Percentiles rank a stretch among this genome's conserved stretches.
phyloP scores from a whole-genome alignment of 352 stramenopile species.

The Phytopythium oedochilum region DNA sequence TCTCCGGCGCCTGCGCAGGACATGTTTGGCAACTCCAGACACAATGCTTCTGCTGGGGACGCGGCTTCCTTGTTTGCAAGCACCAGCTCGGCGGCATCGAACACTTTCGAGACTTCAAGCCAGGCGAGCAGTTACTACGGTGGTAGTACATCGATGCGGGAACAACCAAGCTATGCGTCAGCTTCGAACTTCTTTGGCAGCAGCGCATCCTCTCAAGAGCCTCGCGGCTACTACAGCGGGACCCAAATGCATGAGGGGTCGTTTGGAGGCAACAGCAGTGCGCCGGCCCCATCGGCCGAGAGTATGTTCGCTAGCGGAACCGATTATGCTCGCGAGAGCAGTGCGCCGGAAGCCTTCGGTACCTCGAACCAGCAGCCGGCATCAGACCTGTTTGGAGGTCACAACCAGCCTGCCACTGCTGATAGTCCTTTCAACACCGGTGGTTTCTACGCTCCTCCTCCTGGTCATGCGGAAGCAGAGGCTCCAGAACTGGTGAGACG shows the following conservation, averaged over 20 bases:
- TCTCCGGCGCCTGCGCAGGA: not conserved
- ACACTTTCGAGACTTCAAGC: constrained; percentile 1
- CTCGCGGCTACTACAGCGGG: not conserved
- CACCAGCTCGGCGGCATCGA: not conserved
- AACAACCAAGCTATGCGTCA: not conserved
- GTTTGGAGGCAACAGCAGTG: not conserved
- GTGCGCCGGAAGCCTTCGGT: not conserved
- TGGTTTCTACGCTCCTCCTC: not conserved
- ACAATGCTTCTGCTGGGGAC: not conserved
- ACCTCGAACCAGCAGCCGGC: not conserved
- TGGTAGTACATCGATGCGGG: not conserved
- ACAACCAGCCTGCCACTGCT: too few species aligned
- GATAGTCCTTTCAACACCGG: not conserved
- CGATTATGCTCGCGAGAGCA: not conserved
- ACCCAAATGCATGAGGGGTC: not conserved
- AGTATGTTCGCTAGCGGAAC: not conserved
- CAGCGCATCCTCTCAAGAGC: not conserved
- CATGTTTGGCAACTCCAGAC: constrained; percentile 2
- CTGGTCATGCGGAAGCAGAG: not conserved
- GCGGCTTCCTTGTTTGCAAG: constrained; percentile 3
- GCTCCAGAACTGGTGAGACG: not conserved
- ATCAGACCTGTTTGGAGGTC: not conserved
- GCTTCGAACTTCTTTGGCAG: constrained; percentile 4
- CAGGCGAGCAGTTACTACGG: not conserved
- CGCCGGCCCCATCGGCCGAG: not conserved